Evolutionary conservation across 2,329 filamentous ascomycete species (phyloP).

Genomic region (Waltergamsia citrina): DNA sequence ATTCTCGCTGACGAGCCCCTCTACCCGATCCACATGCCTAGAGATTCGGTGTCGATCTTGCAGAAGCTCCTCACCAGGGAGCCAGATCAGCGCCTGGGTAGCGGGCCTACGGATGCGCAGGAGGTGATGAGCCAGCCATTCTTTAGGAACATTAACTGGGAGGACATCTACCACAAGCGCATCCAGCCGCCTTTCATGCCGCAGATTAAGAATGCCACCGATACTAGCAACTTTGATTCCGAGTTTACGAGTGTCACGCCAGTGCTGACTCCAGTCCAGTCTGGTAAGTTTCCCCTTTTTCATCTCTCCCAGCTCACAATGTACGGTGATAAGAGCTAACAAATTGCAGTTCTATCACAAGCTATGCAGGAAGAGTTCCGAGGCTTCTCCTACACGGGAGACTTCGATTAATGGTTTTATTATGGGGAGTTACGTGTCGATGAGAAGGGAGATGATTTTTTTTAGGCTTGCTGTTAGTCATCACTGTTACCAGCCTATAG

Average conservation of each 20-base stretch:
- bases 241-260: conserved; percentile 98
- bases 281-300: conserved; percentile 53
- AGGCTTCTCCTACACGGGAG: conserved; percentile 93
- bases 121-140: conserved; percentile 99
- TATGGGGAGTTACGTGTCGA: too few relatives aligned
- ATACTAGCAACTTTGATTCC: conserved; percentile 99
- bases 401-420: conserved; percentile 67
- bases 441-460: conserved; percentile 3
- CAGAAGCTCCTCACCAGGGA: conserved; percentile 96
- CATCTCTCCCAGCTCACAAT: background rate
- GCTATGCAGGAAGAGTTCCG: conserved; percentile 99
- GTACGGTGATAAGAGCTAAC: background rate
- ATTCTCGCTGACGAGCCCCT: conserved; percentile 95
- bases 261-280: conserved; percentile 92
- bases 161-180: conserved; percentile 95
- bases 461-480: background rate
- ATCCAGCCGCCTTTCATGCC: conserved; percentile 84
- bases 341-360: conserved; percentile 71
- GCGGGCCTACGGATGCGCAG: conserved; percentile 91
- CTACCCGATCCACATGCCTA: conserved; percentile 97
- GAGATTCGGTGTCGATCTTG: conserved; percentile 93
- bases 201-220: conserved; percentile 80
- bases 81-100: conserved; percentile 85
- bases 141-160: conserved; percentile 97
- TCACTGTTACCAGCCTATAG: too few relatives aligned